Conservation (phyloP, 257 asterid species). For the Mitragyna speciosa region DNA sequence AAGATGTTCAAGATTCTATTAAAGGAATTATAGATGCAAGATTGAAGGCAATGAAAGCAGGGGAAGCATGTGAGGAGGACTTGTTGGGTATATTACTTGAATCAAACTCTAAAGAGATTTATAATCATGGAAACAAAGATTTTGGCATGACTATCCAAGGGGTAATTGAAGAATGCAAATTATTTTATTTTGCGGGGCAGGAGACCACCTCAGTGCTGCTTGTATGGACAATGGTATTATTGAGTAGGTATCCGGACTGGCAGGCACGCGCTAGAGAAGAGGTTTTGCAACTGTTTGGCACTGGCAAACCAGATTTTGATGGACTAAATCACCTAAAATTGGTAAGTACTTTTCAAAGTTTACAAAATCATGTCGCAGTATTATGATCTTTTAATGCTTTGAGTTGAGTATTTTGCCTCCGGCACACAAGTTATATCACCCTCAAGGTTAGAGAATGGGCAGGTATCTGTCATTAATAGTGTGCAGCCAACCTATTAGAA, state of each 20-base stretch:
- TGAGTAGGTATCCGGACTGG: constrained; percentile 38
- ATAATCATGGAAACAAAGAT: constrained; percentile 26
- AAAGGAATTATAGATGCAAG: constrained; percentile 24
- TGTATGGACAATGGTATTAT: constrained; percentile 44
- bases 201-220: constrained; percentile 44
- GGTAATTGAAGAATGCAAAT: constrained; percentile 50
- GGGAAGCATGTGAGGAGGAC: constrained; percentile 24
- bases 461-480: no score
- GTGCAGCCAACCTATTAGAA: no score
- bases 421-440: no score
- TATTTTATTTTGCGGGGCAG: constrained; percentile 52
- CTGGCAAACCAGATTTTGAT: constrained; percentile 20
- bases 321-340: constrained; percentile 35
- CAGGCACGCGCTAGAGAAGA: constrained; percentile 43
- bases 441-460: no score
- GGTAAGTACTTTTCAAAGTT: constrained; percentile 20
- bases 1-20: constrained; percentile 24
- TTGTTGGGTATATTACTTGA: constrained; percentile 38
- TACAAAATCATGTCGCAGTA: neutral
- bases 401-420: no score
- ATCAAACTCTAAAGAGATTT: constrained; percentile 34
- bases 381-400: neutral
- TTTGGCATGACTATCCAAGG: constrained; percentile 32
- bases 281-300: constrained; percentile 34
- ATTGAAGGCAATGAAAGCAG: constrained; percentile 19